A percentile compares a stretch with the other conserved stretches of the same genome.
These are phyloP conservation scores for Musa beccarii DNA, from an alignment of 176 grass and related monocot species.

Conservation along the genomic window DNA sequence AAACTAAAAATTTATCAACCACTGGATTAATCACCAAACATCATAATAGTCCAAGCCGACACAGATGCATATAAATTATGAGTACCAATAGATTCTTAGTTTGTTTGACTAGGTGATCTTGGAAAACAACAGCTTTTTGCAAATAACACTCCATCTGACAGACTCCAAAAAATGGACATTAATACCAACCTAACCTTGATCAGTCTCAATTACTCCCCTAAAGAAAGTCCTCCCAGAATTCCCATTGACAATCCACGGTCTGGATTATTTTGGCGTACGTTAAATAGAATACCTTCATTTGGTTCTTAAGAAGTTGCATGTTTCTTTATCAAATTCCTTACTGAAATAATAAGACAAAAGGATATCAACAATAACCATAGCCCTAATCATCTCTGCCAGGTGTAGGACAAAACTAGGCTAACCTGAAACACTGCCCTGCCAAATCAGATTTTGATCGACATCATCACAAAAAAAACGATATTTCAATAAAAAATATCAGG, in stretches of 20 bases:
- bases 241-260: background rate
- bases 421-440: background rate
- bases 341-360: background rate
- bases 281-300: no score
- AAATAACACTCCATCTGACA: background rate
- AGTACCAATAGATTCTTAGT: background rate
- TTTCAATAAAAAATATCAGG: background rate
- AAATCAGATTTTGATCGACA: background rate
- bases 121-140: background rate
- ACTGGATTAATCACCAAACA: background rate
- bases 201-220: background rate
- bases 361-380: background rate
- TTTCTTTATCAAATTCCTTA: background rate
- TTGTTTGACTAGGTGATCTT: background rate
- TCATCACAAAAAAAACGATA: background rate
- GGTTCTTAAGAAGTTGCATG: background rate
- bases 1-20: background rate
- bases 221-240: background rate
- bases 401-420: background rate
- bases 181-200: background rate
- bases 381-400: no score
- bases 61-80: no score
- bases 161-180: background rate
- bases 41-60: background rate
- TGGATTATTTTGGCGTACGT: background rate